Base-by-base conservation (phyloP, 2,329 filamentous ascomycete genomes). In the Pleoardoris graminearum region DNA sequence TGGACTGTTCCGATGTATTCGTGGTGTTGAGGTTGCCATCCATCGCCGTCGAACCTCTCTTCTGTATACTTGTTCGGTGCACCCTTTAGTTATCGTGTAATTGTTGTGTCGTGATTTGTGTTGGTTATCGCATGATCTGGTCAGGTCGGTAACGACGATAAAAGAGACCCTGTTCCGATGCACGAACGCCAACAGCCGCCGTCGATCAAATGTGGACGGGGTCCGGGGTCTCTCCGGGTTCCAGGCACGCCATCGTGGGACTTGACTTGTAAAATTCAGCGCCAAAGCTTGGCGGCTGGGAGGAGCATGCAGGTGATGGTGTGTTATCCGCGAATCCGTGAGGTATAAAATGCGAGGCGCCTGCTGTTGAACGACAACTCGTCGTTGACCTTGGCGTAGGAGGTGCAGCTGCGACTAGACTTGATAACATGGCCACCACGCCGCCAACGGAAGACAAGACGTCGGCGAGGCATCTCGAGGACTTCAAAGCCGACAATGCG, bases 401-500 rank as follows among this genome's bases (percentile, higher is more conserved):
- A 33, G 14, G 30, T 33, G 10, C 7, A 7, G 30, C 30, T 33
- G 4, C 11, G 10, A 16, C 30, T 16, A 17, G 5, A 8, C 33
- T 16, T 16, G 12, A 16, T 7, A 51, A 30, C 30, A 55, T 55
- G 47, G 49, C 38, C 16, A 17, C 23, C 14, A 32, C 39, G 16
- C 22, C 47, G 21, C 21, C 29, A 29, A 46, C n/a, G n/a, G n/a
- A 56, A 7, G 62, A 66, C 29, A 67, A 65, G 45, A 45, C 47
- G 22, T 32, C 58, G 7, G 16, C 55, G 2, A 65, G 61, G 36
- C 62, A 70, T 22, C 55, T 63, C 37, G 69, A 69, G 45, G 62
- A 70, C 23, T 27, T 68, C 44, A 67, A 70, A 50, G 44, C 51
- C 25, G 62, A 65, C 16, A 55, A 60, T 49, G 53, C 67, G 7